Conservation (phyloP, 306 rosid genomes). For the Casuarina glauca region DNA sequence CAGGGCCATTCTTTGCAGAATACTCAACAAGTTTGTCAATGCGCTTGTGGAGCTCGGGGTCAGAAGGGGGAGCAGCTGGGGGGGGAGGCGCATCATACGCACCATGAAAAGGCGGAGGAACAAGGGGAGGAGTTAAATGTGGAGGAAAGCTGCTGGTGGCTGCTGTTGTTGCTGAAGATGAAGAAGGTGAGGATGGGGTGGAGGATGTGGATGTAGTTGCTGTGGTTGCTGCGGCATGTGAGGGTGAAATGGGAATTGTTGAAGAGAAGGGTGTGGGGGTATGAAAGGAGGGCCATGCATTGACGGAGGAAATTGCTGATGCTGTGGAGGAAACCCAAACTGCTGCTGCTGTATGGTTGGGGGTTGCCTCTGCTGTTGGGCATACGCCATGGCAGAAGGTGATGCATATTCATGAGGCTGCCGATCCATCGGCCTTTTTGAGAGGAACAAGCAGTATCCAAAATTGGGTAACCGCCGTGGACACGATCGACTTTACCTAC, state of each 20-base stretch:
- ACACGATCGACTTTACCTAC: background rate
- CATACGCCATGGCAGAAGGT: constrained; percentile 79
- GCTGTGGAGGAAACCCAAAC: constrained; percentile 86
- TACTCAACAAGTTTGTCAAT: constrained; percentile 92
- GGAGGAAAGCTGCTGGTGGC: constrained; percentile 61
- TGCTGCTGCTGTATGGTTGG: constrained; percentile 65
- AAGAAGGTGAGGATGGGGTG: constrained; percentile 59
- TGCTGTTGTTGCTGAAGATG: constrained; percentile 81
- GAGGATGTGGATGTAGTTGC: constrained; percentile 63
- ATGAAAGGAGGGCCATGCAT: constrained; percentile 81
- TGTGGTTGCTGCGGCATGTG: constrained; percentile 61
- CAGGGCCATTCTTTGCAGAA: constrained; percentile 87
- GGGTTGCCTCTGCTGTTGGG: constrained; percentile 76
- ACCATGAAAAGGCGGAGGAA: constrained; percentile 53
- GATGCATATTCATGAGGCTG: constrained; percentile 84
- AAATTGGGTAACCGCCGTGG: constrained; percentile 4
- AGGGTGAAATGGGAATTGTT: constrained; percentile 75
- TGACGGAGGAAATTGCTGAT: constrained; percentile 76
- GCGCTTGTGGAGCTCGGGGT: constrained; percentile 92
- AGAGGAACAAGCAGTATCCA: constrained; percentile 3
- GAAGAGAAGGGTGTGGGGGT: constrained; percentile 75
- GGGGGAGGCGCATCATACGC: constrained; percentile 64
- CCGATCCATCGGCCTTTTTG: constrained; percentile 60
- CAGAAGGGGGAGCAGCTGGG: constrained; percentile 72
- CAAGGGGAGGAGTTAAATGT: constrained; percentile 62